Percentiles rank a stretch among this genome's conserved stretches.
Conservation (phyloP, 495 filamentous ascomycete genomes). For the Penicillium nucicola region DNA sequence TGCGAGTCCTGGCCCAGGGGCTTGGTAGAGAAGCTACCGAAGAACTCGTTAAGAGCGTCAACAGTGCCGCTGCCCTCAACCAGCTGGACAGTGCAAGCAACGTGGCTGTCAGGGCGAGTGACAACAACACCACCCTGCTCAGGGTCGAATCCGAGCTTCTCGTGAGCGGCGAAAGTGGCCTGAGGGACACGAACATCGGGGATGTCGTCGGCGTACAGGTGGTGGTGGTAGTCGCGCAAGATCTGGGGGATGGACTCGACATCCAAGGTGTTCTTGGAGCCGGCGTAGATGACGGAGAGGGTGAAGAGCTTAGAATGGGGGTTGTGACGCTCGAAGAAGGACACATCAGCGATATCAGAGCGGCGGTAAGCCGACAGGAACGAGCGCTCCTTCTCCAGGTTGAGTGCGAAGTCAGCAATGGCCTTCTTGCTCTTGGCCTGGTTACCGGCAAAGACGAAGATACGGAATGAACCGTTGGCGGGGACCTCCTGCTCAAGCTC, state of each 20-base stretch:
- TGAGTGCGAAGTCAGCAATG: constrained; percentile 62
- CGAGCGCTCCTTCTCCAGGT: constrained; percentile 59
- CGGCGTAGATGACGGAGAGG: constrained; percentile 68
- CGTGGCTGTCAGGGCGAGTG: constrained; percentile 82
- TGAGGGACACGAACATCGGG: constrained; percentile 68
- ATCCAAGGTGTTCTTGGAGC: constrained; percentile 59
- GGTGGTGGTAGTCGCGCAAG: constrained; percentile 71
- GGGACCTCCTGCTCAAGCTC: constrained; percentile 87
- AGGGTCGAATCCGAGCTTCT: constrained; percentile 77
- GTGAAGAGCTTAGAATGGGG: constrained; percentile 82
- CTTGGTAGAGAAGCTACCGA: constrained; percentile 60
- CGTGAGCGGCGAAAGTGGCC: constrained; percentile 71
- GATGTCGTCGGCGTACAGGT: constrained; percentile 84
- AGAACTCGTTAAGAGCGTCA: constrained; percentile 81
- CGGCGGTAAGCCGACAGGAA: constrained; percentile 67
- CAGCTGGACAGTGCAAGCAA: constrained; percentile 69
- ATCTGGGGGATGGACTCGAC: constrained; percentile 63
- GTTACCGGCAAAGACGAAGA: constrained; percentile 79
- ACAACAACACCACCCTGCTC: constrained; percentile 75
- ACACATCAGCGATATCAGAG: constrained; percentile 58
- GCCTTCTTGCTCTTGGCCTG: constrained; percentile 57
- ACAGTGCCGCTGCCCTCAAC: constrained; percentile 74
- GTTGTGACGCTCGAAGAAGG: constrained; percentile 76
- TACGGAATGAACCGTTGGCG: constrained; percentile 79
- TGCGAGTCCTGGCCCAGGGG: constrained; percentile 38